Conservation (phyloP, 192 early-diverging fungal genomes). For the Jimgerdemannia flammicorona region DNA sequence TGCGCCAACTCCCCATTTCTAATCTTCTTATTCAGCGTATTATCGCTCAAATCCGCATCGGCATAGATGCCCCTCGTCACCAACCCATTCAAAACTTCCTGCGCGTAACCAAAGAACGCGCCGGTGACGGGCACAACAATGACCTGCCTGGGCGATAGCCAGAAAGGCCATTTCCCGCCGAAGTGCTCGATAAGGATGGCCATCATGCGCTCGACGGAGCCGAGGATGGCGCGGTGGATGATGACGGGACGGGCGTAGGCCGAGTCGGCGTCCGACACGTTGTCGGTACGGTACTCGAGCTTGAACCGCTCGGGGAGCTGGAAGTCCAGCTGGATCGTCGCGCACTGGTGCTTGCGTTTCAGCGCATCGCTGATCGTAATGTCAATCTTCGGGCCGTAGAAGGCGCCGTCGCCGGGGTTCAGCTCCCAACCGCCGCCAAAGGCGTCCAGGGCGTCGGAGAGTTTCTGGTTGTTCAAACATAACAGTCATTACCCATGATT, state of each 20-base stretch:
- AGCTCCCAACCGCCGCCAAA: constrained; percentile 74
- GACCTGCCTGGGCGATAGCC: constrained; percentile 94
- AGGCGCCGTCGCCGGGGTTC: constrained; percentile 95
- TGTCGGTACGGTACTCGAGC: constrained; percentile 82
- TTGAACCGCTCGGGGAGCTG: constrained; percentile 94
- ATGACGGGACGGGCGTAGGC: constrained; percentile 81
- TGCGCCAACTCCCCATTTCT: constrained; percentile 90
- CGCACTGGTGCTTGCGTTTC: constrained; percentile 89
- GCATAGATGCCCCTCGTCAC: constrained; percentile 73
- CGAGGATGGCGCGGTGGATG: constrained; percentile 97
- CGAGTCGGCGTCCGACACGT: constrained; percentile 44
- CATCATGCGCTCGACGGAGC: constrained; percentile 94
- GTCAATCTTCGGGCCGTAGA: constrained; percentile 99
- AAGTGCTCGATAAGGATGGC: constrained; percentile 96
- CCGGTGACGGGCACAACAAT: constrained; percentile 85
- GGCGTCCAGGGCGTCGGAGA: background rate
- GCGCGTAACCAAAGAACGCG: constrained; percentile 78
- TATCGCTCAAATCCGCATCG: constrained; percentile 83
- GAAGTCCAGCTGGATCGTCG: constrained; percentile 98
- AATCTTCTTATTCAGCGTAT: constrained; percentile 97
- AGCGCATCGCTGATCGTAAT: constrained; percentile 94
- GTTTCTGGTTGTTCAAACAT: background rate
- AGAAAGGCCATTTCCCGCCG: constrained; percentile 98
- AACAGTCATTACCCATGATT: no score
- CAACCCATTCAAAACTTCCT: constrained; percentile 66